Evolutionary conservation across 495 filamentous ascomycete species (phyloP), one percentile per base, ranked within the genome.

Genomic region (Podospora fimiseda): DNA sequence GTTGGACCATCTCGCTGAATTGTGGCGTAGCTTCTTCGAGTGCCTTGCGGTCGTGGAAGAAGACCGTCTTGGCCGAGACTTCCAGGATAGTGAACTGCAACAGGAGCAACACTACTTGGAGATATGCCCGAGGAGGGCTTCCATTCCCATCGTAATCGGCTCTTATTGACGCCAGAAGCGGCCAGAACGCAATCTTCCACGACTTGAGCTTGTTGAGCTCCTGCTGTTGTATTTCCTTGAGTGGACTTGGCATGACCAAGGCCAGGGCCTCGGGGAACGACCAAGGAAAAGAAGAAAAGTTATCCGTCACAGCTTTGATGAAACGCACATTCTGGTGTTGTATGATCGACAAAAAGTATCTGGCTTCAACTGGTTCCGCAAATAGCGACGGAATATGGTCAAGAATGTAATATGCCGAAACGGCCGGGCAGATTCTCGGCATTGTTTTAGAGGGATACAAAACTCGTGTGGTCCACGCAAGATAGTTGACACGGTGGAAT

Each of bases 401-500:
- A 8, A 41, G 37, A 14, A n/a, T 39, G 0, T 23, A n/a, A n/a
- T n/a, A n/a, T n/a, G n/a, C 19, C 15, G 43, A 18, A n/a, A 22
- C 46, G 21, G 27, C 19, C 7, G 43, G 38, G 11, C 30, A 43
- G 37, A 48, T 44, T 4, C 30, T 41, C 19, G 44, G 50, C n/a
- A 39, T 20, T 9, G 40, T 11, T n/a, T 33, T 46, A n/a, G 41
- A 39, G 7, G 42, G 15, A 7, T 33, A 11, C 23, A 62, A 22
- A 9, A 60, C 16, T 1, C 53, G 42, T 2, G 47, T 38, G 9
- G 59, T 55, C 62, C 59, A 62, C 14, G 55, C 48, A 40, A 56
- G 52, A 27, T 51, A 60, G 36, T 58, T 52, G 5, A 65, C 40
- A 2, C 62, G 54, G 30, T 60, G 57, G 42, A 65, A 63, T 16